phyloP scores from a whole-genome alignment of 2,329 filamentous ascomycete genomes.

The Escovopsis sp. region DNA sequence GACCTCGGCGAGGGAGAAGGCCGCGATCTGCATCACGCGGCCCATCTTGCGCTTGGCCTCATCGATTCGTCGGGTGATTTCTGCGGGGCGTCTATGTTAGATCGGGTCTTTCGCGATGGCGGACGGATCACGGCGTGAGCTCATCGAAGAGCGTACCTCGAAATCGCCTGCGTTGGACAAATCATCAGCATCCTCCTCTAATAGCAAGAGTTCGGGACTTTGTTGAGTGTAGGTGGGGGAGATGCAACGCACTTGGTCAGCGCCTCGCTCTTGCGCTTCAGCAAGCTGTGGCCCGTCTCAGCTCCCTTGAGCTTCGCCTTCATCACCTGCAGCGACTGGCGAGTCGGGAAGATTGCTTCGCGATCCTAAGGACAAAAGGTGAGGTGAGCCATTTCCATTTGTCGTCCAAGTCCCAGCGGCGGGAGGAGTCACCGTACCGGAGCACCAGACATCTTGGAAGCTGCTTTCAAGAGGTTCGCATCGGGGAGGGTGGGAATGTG shows the following conservation, averaged over 20 bases:
- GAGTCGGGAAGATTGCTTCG: slow-evolving; percentile 93
- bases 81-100: slow-evolving; percentile 29
- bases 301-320: slow-evolving; percentile 94
- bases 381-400: slow-evolving; percentile 6
- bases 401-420: neutral
- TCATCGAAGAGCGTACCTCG: slow-evolving; percentile 46
- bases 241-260: slow-evolving; percentile 77
- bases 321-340: slow-evolving; percentile 93
- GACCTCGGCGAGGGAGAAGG: slow-evolving; percentile 93
- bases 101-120: slow-evolving; percentile 4
- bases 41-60: slow-evolving; percentile 99
- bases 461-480: neutral
- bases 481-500: neutral
- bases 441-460: slow-evolving; percentile 17
- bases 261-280: slow-evolving; percentile 97
- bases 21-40: slow-evolving; percentile 95
- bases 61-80: slow-evolving; percentile 93
- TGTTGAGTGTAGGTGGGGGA: too few relatives aligned
- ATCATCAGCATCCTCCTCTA: slow-evolving; percentile 2
- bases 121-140: neutral
- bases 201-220: too few relatives aligned
- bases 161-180: slow-evolving; percentile 53
- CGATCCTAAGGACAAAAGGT: slow-evolving; percentile 47
- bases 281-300: slow-evolving; percentile 77
- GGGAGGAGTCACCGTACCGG: slow-evolving; percentile 9